These are phyloP conservation scores for Phlebiopsis gigantea DNA, from an alignment of 768 basidiomycete species.

Conservation along the genomic window DNA sequence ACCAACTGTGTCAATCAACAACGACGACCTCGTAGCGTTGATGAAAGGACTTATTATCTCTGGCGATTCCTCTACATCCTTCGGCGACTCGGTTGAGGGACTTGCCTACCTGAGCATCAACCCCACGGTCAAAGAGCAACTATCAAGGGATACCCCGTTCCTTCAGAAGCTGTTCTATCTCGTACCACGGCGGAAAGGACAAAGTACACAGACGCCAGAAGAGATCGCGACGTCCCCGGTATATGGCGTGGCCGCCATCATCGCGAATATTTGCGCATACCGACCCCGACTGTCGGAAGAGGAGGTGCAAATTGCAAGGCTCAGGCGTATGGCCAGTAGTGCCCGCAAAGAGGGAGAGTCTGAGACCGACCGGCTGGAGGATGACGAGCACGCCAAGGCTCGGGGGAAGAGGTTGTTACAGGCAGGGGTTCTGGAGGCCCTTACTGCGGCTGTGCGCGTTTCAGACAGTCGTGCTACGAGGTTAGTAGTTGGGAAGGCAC, in stretches of 20 bases:
- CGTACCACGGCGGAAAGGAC: slow-evolving; percentile 44
- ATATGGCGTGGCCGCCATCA: slow-evolving; percentile 75
- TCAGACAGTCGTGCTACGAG: slow-evolving; percentile 65
- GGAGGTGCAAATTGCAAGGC: slow-evolving; percentile 74
- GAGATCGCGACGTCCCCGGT: slow-evolving; percentile 47
- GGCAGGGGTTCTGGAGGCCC: slow-evolving; percentile 59
- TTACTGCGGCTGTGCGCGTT: slow-evolving; percentile 49
- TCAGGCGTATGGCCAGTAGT: slow-evolving; percentile 66
- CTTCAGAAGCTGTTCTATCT: slow-evolving; percentile 53
- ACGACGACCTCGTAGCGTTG: slow-evolving; percentile 43
- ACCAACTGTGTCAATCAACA: slow-evolving; percentile 21
- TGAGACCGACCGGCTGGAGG: slow-evolving; percentile 43
- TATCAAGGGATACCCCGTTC: slow-evolving; percentile 51
- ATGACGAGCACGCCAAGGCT: slow-evolving; percentile 57
- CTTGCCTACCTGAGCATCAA: slow-evolving; percentile 76
- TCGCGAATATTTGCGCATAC: slow-evolving; percentile 69
- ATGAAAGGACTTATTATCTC: slow-evolving; percentile 54
- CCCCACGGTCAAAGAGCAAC: slow-evolving; percentile 53
- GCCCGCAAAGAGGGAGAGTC: slow-evolving; percentile 23
- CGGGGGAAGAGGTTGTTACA: slow-evolving; percentile 54
- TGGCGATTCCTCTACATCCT: slow-evolving; percentile 33
- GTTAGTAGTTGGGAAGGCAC: slow-evolving; percentile 48
- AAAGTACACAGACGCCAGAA: slow-evolving; percentile 15
- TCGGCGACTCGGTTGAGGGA: slow-evolving; percentile 73
- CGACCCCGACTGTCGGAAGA: slow-evolving; percentile 72